Percentiles rank a stretch among this genome's conserved stretches.
phyloP scores from a whole-genome alignment of 139 green algal genomes.

The Medakamo hakoo region DNA sequence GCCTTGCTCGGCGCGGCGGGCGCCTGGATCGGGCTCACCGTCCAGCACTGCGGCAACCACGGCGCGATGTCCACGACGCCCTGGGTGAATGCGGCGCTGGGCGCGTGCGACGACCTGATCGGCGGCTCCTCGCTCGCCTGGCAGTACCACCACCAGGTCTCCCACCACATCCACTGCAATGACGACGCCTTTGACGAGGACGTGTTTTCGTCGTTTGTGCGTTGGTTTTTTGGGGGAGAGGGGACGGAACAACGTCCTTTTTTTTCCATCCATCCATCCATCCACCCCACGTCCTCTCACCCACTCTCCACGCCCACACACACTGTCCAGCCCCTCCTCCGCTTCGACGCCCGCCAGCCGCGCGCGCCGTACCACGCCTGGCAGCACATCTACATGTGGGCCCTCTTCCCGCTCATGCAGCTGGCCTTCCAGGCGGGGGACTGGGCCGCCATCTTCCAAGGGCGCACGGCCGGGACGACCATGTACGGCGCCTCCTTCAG shows the following conservation, averaged over 20 bases:
- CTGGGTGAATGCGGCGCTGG: slow-evolving; percentile 48
- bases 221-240: no score
- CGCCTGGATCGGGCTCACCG: slow-evolving; percentile 63
- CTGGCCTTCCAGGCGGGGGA: slow-evolving; percentile 54
- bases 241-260: no score
- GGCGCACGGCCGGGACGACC: slow-evolving; percentile 40
- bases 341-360: slow-evolving; percentile 58
- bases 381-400: slow-evolving; percentile 79
- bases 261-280: no score
- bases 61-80: slow-evolving; percentile 69
- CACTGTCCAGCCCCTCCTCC: slow-evolving; percentile 57
- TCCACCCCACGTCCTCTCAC: no score
- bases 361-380: slow-evolving; percentile 52
- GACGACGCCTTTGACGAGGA: slow-evolving; percentile 70
- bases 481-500: slow-evolving; percentile 45
- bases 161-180: slow-evolving; percentile 82
- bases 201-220: slow-evolving; percentile 48
- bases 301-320: no score
- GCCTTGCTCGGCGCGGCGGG: slow-evolving; percentile 42
- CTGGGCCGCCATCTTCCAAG: slow-evolving; percentile 27
- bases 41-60: slow-evolving; percentile 79
- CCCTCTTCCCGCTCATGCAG: slow-evolving; percentile 57
- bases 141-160: slow-evolving; percentile 75
- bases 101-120: slow-evolving; percentile 52
- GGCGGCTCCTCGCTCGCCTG: slow-evolving; percentile 66